Percentiles rank a stretch among this genome's conserved stretches.
phyloP scores from a whole-genome alignment of 148 eudicot species.

The Rhododendron vialii region DNA sequence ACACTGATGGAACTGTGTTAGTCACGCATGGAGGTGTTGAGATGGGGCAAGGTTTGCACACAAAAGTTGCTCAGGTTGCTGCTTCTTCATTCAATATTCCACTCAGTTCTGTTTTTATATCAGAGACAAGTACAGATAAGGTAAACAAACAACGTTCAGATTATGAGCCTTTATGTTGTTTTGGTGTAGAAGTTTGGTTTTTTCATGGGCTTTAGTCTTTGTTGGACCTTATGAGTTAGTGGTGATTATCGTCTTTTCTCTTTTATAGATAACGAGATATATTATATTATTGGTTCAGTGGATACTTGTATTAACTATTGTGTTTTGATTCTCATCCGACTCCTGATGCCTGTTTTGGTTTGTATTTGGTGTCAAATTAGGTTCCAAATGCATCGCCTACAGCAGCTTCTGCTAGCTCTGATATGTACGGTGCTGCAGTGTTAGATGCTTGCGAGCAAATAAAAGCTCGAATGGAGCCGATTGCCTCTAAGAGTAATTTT shows the following conservation, averaged over 20 bases:
- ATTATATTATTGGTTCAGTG: not conserved
- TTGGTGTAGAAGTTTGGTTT: not conserved
- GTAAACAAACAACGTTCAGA: slow-evolving; percentile 25
- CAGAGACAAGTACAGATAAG: slow-evolving; percentile 99
- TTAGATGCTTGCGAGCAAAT: slow-evolving; percentile 96
- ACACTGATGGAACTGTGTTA: slow-evolving; percentile 95
- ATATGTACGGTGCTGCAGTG: slow-evolving; percentile 95
- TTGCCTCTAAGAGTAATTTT: slow-evolving; percentile 49
- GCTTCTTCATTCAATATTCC: slow-evolving; percentile 88
- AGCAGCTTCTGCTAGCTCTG: slow-evolving; percentile 98
- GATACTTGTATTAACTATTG: not conserved
- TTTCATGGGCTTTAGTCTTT: not conserved
- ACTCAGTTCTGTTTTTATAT: slow-evolving; percentile 82
- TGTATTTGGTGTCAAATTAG: slow-evolving; percentile 32
- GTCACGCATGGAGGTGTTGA: slow-evolving; percentile 99
- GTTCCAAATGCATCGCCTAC: slow-evolving; percentile 98
- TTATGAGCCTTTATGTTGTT: not conserved
- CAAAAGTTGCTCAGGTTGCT: slow-evolving; percentile 97
- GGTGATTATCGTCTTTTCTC: not conserved
- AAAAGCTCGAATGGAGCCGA: slow-evolving; percentile 83
- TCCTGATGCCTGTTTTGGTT: not conserved
- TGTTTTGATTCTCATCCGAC: not conserved
- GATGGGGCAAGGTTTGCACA: slow-evolving; percentile 99
- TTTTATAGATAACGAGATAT: not conserved
- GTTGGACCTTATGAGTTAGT: not conserved